phyloP scores from a whole-genome alignment of 2,329 filamentous ascomycete genomes.

The Diaporthe eres region DNA sequence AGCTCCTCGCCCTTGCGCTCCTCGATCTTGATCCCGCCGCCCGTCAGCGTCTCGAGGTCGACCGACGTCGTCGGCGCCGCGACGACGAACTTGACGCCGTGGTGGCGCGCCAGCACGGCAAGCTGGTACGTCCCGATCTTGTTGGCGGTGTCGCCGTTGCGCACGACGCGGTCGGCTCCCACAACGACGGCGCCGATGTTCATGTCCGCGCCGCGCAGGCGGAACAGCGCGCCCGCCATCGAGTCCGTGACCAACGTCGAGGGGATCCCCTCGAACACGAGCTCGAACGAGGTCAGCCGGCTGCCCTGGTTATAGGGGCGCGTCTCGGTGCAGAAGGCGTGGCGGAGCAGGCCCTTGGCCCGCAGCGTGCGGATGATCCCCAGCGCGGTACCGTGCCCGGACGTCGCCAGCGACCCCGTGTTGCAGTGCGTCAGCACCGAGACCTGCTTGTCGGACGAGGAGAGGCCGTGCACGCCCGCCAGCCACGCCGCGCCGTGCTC shows the following conservation, averaged over 20 bases:
- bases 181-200: constrained; percentile 91
- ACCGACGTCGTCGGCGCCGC: constrained; percentile 96
- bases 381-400: constrained; percentile 96
- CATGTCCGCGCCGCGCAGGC: constrained; percentile 70
- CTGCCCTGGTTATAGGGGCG: constrained; percentile 98
- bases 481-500: constrained; percentile 89
- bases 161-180: constrained; percentile 93
- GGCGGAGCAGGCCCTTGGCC: constrained; percentile 74
- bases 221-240: constrained; percentile 91
- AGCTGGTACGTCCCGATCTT: constrained; percentile 97
- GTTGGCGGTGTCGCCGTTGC: constrained; percentile 98
- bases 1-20: constrained; percentile 86
- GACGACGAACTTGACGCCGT: constrained; percentile 94
- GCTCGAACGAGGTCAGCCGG: constrained; percentile 92
- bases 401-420: constrained; percentile 95
- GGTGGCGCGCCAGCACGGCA: constrained; percentile 89
- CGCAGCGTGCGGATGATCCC: constrained; percentile 92
- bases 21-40: constrained; percentile 89
- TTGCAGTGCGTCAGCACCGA: constrained; percentile 98
- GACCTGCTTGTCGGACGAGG: constrained; percentile 66
- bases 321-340: constrained; percentile 97
- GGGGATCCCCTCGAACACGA: constrained; percentile 94
- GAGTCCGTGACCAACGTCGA: constrained; percentile 95
- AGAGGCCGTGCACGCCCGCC: constrained; percentile 64
- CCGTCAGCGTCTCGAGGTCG: constrained; percentile 84